phyloP scores from a whole-genome alignment of 306 rosid genomes.

The Vigna angularis region DNA sequence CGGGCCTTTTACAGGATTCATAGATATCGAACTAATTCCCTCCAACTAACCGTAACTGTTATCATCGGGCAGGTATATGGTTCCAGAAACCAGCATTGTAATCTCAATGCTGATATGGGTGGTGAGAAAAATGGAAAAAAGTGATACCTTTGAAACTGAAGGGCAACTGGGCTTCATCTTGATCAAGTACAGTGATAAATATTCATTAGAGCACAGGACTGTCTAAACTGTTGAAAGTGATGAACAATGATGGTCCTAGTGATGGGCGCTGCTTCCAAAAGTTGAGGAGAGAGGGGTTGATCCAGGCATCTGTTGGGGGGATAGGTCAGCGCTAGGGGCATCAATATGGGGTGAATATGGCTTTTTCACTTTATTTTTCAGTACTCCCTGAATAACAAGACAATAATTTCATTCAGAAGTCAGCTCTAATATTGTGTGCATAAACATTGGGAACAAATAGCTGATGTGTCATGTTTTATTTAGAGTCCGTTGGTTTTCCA shows the following conservation, averaged over 20 bases:
- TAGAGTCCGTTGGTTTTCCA: conserved; percentile 7
- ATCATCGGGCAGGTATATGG: not conserved
- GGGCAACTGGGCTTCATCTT: not conserved
- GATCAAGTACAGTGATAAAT: not conserved
- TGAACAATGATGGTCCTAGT: conserved; percentile 24
- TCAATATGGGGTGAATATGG: conserved; percentile 88
- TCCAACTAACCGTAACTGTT: conserved; percentile 14
- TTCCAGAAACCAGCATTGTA: conserved; percentile 30
- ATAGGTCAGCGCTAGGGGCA: conserved; percentile 53
- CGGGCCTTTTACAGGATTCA: conserved; percentile 25
- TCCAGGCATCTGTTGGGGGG: conserved; percentile 64
- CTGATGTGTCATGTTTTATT: conserved; percentile 3
- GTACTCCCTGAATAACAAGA: conserved; percentile 57
- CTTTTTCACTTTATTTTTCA: conserved; percentile 60
- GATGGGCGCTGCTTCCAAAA: conserved; percentile 66
- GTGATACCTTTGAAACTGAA: conserved; percentile 25
- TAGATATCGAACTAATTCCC: conserved; percentile 22
- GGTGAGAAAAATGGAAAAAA: conserved; percentile 27
- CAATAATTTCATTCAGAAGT: conserved; percentile 29
- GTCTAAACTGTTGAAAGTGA: conserved; percentile 8
- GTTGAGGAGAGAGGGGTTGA: conserved; percentile 70
- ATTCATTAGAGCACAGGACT: not conserved
- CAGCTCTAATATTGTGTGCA: not conserved
- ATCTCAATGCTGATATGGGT: conserved; percentile 16
- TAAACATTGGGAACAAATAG: conserved; percentile 4